Evolutionary conservation across 176 grass and related monocot species (phyloP).

Genomic region (Aegilops longissima): DNA sequence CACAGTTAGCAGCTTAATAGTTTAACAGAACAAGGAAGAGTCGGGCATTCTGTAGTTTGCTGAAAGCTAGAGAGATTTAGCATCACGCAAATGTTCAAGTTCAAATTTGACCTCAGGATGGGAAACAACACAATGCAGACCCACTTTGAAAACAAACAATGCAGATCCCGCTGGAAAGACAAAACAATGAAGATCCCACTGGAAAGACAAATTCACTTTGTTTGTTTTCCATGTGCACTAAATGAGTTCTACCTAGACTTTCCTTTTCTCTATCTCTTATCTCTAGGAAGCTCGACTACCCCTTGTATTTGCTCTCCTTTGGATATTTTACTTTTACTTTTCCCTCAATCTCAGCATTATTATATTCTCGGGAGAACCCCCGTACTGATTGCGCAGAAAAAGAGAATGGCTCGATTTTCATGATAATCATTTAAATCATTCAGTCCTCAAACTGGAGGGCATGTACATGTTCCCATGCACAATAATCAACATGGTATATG

Average conservation of each 20-base stretch:
- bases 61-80: background rate
- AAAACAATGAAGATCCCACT: background rate
- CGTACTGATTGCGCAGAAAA: background rate
- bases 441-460: background rate
- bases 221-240: background rate
- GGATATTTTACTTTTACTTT: background rate
- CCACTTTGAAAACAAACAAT: background rate
- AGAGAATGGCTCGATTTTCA: background rate
- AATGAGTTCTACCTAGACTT: background rate
- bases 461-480: slow-evolving; percentile 3
- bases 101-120: background rate
- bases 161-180: background rate
- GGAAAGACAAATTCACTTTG: background rate
- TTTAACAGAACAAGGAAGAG: slow-evolving; percentile 16
- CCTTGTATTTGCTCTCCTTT: background rate
- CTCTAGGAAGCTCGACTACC: background rate
- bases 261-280: background rate
- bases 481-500: background rate
- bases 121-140: slow-evolving; percentile 3
- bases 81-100: background rate
- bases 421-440: background rate
- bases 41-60: background rate
- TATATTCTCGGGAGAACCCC: background rate
- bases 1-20: background rate
- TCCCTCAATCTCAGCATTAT: background rate